Percentiles rank a stretch among this genome's conserved stretches.
phyloP scores from a whole-genome alignment of 176 grass and related monocot species.

The Microstegium vimineum region DNA sequence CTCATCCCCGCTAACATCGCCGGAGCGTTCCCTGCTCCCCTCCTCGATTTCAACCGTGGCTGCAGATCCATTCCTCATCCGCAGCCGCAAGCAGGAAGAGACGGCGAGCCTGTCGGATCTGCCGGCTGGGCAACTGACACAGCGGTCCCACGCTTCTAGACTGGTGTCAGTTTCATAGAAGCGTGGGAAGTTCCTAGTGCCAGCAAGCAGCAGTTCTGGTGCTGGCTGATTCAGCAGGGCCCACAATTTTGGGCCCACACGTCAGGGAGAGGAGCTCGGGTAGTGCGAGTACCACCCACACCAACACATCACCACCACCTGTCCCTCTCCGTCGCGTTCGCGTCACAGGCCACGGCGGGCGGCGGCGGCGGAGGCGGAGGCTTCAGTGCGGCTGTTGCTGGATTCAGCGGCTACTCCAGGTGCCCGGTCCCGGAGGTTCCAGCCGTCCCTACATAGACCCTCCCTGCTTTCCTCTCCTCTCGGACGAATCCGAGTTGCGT shows the following conservation, averaged over 20 bases:
- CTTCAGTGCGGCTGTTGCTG: not conserved
- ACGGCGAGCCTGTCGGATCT: not conserved
- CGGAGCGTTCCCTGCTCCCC: not conserved
- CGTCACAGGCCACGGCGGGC: not conserved
- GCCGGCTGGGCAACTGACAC: not conserved
- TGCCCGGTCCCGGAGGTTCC: not conserved
- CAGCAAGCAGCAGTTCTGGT: too few relatives aligned
- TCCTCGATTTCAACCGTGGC: not conserved
- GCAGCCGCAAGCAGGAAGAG: not conserved
- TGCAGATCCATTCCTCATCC: not conserved
- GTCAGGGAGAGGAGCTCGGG: not conserved
- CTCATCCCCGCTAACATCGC: not conserved
- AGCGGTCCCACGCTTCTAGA: not conserved
- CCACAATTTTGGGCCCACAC: not conserved
- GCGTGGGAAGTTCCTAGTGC: too few relatives aligned
- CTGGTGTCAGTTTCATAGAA: too few relatives aligned
- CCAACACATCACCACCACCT: not conserved
- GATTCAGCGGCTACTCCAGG: not conserved
- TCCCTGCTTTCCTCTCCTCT: not conserved
- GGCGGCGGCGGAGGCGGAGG: not conserved
- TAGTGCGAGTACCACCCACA: not conserved
- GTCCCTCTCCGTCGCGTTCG: not conserved
- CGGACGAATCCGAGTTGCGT: slow-evolving; percentile 5
- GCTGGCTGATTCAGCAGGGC: not conserved
- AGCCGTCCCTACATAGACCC: not conserved